A percentile compares a stretch with the other conserved stretches of the same genome.
phyloP scores from a whole-genome alignment of 148 eudicot species.

The Bassia scoparia region DNA sequence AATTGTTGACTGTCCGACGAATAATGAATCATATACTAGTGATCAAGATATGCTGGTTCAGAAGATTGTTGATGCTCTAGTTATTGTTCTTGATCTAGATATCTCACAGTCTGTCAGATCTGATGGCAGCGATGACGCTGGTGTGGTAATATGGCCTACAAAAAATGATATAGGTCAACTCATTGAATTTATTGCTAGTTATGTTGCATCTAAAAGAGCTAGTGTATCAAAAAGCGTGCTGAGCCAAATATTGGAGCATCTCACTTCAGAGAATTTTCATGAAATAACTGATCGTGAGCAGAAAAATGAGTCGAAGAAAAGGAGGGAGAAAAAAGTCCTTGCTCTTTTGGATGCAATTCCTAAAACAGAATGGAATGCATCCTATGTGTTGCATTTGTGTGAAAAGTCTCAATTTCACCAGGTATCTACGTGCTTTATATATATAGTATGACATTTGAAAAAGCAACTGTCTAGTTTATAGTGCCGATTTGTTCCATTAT shows the following conservation, averaged over 20 bases:
- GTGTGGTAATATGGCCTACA: constrained; percentile 67
- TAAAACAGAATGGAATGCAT: constrained; percentile 68
- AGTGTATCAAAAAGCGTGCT: constrained; percentile 51
- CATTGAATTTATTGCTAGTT: constrained; percentile 69
- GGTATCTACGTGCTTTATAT: constrained; percentile 41
- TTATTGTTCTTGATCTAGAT: constrained; percentile 52
- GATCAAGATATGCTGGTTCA: constrained; percentile 50
- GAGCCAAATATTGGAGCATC: constrained; percentile 71
- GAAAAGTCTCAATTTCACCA: constrained; percentile 74
- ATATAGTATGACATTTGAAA: background rate
- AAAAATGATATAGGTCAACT: constrained; percentile 58
- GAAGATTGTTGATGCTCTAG: constrained; percentile 67
- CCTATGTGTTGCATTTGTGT: constrained; percentile 66
- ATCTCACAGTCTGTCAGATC: constrained; percentile 44
- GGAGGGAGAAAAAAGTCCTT: constrained; percentile 79
- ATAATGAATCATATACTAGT: constrained; percentile 27
- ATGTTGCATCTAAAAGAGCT: constrained; percentile 54
- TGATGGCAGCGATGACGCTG: constrained; percentile 35
- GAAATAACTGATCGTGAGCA: constrained; percentile 32
- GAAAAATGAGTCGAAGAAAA: constrained; percentile 33
- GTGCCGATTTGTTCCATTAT: constrained; percentile 9
- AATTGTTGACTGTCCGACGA: constrained; percentile 29
- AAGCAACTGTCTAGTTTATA: background rate
- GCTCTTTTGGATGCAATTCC: constrained; percentile 70
- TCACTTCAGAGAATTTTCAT: constrained; percentile 52